Conservation (phyloP, 345 rosid genomes). For the sweet orange (Citrus sinensis) region DNA sequence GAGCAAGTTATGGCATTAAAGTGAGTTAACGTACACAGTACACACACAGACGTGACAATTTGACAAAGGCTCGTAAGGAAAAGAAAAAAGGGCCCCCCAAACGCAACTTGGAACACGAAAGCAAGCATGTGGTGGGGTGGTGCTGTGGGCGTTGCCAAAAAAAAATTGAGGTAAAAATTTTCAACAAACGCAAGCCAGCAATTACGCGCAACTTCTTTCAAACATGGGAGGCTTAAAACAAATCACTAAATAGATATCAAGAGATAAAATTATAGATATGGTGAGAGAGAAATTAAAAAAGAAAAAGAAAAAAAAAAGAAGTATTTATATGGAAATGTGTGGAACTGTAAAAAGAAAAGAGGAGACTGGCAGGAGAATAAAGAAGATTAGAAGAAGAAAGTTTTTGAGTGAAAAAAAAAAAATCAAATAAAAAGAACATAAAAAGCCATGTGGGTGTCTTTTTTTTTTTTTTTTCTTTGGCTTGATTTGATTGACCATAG, state of each 20-base stretch:
- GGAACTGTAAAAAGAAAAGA: slow-evolving; percentile 4
- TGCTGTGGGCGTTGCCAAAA: not conserved
- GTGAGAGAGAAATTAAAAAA: not conserved
- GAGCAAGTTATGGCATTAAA: not conserved
- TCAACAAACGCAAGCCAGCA: slow-evolving; percentile 1
- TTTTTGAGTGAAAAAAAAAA: not conserved
- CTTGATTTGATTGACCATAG: not conserved
- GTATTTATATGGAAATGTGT: slow-evolving; percentile 22
- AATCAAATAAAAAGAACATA: too few relatives aligned
- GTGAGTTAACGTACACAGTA: not conserved
- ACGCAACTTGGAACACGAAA: not conserved
- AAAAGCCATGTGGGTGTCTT: slow-evolving; percentile 1
- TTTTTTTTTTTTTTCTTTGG: not conserved
- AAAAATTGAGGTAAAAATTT: not conserved
- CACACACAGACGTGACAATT: not conserved
- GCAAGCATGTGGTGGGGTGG: not conserved
- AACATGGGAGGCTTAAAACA: slow-evolving; percentile 2
- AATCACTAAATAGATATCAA: not conserved
- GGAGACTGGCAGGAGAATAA: slow-evolving; percentile 10
- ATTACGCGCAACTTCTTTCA: slow-evolving; percentile 4
- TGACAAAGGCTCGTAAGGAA: not conserved
- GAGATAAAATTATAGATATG: not conserved
- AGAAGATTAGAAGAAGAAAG: slow-evolving; percentile 27
- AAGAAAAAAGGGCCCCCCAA: not conserved
- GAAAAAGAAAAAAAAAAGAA: not conserved